phyloP scores from a whole-genome alignment of 345 rosid genomes.

The Cochlearia excelsa region DNA sequence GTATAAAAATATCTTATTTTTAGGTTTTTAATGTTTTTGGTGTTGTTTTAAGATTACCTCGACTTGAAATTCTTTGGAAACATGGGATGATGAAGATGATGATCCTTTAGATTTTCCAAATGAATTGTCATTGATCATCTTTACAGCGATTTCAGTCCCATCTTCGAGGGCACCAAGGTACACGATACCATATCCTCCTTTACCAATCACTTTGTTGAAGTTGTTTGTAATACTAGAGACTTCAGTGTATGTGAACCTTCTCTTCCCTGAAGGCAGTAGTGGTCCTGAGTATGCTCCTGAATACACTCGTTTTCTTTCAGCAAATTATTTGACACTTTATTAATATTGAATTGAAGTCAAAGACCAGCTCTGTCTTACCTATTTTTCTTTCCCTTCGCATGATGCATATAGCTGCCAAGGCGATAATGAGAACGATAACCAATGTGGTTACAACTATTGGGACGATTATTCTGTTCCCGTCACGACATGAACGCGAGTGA shows the following conservation, averaged over 20 bases:
- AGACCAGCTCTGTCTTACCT: constrained; percentile 23
- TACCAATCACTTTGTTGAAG: constrained; percentile 41
- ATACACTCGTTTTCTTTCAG: constrained; percentile 1
- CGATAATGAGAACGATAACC: constrained; percentile 31
- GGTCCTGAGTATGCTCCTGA: constrained; percentile 35
- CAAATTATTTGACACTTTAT: background rate
- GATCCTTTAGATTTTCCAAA: constrained; percentile 32
- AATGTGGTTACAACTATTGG: constrained; percentile 37
- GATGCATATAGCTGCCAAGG: constrained; percentile 28
- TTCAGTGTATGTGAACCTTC: constrained; percentile 37
- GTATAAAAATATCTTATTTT: background rate
- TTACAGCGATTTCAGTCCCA: constrained; percentile 51
- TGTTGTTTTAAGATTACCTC: constrained; percentile 38
- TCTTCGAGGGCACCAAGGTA: constrained; percentile 41
- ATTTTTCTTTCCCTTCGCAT: constrained; percentile 38
- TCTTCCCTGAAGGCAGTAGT: constrained; percentile 37
- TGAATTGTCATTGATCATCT: constrained; percentile 46
- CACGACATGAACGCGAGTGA: constrained; percentile 39
- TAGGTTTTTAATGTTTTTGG: background rate
- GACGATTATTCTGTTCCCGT: constrained; percentile 35
- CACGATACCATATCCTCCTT: constrained; percentile 57
- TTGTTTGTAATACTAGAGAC: constrained; percentile 43
- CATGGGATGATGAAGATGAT: constrained; percentile 28
- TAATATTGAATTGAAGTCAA: background rate
- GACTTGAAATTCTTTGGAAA: constrained; percentile 45